Evolutionary conservation across 768 basidiomycete species (phyloP).

Genomic region (Hypholoma fasciculare): DNA sequence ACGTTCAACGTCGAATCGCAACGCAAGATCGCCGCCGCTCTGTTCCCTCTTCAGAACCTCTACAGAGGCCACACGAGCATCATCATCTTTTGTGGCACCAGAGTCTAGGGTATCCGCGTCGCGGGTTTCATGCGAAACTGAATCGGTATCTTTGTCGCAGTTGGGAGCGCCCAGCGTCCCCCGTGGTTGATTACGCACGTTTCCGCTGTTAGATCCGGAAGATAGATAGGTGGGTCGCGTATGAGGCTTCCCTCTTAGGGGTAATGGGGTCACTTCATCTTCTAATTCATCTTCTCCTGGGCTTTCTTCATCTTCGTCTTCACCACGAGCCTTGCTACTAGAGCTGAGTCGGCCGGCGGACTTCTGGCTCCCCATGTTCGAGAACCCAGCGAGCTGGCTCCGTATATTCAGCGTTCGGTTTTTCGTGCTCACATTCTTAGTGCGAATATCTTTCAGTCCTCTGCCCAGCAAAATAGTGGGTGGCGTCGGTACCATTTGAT

Average conservation of each 20-base stretch:
- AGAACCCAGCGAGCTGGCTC: constrained; percentile 51
- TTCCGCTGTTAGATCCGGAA: no score
- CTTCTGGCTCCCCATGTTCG: constrained; percentile 45
- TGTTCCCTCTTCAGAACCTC: constrained; percentile 9
- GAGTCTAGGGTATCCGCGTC: neutral
- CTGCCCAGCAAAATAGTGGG: neutral
- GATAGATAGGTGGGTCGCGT: neutral
- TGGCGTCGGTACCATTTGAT: neutral
- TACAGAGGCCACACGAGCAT: constrained; percentile 3
- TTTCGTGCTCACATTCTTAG: neutral
- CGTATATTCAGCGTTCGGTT: constrained; percentile 30
- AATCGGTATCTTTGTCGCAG: neutral
- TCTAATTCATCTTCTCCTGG: constrained; percentile 14
- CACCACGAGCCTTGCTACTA: constrained; percentile 2
- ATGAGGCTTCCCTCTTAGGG: constrained; percentile 21
- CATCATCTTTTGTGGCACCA: constrained; percentile 13
- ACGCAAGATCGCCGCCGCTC: constrained; percentile 22
- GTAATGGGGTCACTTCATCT: constrained; percentile 10
- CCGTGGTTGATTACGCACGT: no score
- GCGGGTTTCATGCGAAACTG: neutral
- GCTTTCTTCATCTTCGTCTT: constrained; percentile 21
- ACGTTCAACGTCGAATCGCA: constrained; percentile 29
- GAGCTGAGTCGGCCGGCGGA: constrained; percentile 7
- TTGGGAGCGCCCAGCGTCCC: no score
- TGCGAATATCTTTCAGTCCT: no score